Conservation (phyloP, 176 grass and related monocot genomes). For the Phoenix dactylifera region DNA sequence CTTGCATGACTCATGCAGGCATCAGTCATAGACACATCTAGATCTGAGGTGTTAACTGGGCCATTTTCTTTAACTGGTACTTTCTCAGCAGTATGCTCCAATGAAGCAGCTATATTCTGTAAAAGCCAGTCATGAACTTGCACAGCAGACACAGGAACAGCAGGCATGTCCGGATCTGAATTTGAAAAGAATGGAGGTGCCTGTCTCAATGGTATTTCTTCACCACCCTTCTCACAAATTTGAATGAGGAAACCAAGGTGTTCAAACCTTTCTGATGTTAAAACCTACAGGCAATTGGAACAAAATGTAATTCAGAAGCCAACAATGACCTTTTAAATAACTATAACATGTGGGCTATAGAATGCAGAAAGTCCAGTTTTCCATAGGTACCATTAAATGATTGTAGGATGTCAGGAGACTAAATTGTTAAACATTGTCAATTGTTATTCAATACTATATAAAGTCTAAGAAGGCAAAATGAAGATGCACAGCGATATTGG, state of each 20-base stretch:
- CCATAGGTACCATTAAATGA: no score
- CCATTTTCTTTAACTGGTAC: conserved; percentile 19
- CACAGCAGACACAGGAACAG: conserved; percentile 10
- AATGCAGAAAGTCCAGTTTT: no score
- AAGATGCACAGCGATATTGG: no score
- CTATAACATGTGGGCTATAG: background rate
- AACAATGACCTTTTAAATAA: background rate
- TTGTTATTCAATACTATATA: no score
- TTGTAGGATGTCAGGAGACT: no score
- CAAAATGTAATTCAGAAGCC: background rate
- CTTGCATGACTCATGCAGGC: conserved; percentile 6
- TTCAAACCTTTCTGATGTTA: conserved; percentile 19
- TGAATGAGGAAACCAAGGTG: conserved; percentile 16
- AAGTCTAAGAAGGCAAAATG: no score
- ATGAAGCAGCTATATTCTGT: conserved; percentile 18
- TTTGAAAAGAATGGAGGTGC: conserved; percentile 26
- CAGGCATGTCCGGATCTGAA: conserved; percentile 27
- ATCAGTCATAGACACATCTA: conserved; percentile 24
- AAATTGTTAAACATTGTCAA: no score
- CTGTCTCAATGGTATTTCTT: conserved; percentile 19
- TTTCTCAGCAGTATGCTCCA: conserved; percentile 15
- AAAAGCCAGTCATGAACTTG: conserved; percentile 26
- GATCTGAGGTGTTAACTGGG: conserved; percentile 1
- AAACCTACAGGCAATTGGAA: conserved; percentile 7
- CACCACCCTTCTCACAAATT: background rate